These are phyloP conservation scores for Rauvolfia tetraphylla DNA, from an alignment of 257 asterid species.

Conservation along the genomic window DNA sequence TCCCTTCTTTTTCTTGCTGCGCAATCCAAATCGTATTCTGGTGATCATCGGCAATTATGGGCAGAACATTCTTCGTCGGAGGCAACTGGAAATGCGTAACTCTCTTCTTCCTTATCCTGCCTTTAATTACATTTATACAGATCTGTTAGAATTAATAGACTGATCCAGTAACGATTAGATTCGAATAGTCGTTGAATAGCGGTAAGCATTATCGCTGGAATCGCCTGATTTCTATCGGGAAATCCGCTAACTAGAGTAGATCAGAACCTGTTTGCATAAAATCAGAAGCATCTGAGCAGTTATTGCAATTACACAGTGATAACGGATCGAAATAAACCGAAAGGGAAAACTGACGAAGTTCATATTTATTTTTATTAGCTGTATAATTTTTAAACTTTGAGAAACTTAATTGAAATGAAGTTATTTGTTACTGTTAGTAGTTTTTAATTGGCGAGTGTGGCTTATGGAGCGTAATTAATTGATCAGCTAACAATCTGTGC, in stretches of 20 bases:
- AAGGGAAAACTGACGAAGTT: background rate
- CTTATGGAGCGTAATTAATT: background rate
- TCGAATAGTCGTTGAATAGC: background rate
- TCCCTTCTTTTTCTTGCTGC: constrained; percentile 21
- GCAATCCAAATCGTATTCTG: constrained; percentile 24
- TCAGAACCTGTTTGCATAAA: background rate
- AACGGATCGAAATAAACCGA: background rate
- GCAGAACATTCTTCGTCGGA: constrained; percentile 88
- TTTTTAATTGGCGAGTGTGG: background rate
- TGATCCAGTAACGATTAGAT: constrained; percentile 4
- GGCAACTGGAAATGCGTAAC: constrained; percentile 99
- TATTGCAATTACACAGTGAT: background rate
- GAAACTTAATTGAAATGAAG: background rate
- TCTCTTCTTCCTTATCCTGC: constrained; percentile 11
- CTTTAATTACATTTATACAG: background rate
- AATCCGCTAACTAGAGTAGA: background rate
- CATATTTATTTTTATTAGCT: background rate
- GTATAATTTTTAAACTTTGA: background rate
- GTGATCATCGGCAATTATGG: constrained; percentile 51
- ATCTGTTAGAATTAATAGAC: background rate
- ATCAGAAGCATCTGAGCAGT: background rate
- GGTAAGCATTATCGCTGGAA: background rate
- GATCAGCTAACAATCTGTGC: constrained; percentile 18
- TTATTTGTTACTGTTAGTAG: background rate
- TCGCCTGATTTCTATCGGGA: background rate